phyloP scores from a whole-genome alignment of 768 basidiomycete species.

The Amanita polypyramis region DNA sequence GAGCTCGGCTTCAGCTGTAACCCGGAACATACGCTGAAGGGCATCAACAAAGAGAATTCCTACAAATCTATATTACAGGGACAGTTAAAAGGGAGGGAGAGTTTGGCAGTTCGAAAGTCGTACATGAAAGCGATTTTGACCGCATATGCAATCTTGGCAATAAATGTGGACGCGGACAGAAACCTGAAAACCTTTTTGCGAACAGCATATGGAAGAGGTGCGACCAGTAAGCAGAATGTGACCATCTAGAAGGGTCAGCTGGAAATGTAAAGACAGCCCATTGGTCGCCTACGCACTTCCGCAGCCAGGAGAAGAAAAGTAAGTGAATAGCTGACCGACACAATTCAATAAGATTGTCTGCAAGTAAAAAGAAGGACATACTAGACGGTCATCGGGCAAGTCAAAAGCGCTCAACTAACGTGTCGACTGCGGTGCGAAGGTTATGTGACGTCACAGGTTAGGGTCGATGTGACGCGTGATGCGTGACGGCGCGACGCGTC shows the following conservation, averaged over 20 bases:
- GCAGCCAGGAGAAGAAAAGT: conserved; percentile 75
- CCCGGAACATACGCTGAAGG: conserved; percentile 83
- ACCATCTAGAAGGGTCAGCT: conserved; percentile 42
- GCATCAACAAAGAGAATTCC: conserved; percentile 86
- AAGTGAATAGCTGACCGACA: conserved; percentile 50
- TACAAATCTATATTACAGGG: conserved; percentile 48
- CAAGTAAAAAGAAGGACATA: conserved; percentile 13
- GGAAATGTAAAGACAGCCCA: not conserved
- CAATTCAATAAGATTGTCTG: conserved; percentile 11
- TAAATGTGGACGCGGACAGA: conserved; percentile 52
- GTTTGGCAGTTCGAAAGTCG: conserved; percentile 17
- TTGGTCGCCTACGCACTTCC: conserved; percentile 33
- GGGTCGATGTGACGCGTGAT: conserved; percentile 3
- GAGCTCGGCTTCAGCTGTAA: conserved; percentile 59
- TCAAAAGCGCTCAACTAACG: not conserved
- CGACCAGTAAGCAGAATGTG: conserved; percentile 77
- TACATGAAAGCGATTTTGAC: conserved; percentile 94
- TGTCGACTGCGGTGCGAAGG: not conserved
- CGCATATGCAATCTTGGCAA: conserved; percentile 83
- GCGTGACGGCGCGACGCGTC: conserved; percentile 15
- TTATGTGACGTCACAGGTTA: conserved; percentile 11
- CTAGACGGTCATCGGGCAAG: conserved; percentile 37
- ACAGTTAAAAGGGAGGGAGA: not conserved
- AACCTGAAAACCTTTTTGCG: conserved; percentile 65
- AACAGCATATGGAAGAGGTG: conserved; percentile 72